Percentiles rank a stretch among this genome's conserved stretches.
Conservation (phyloP, 352 stramenopile genomes). For the Phytophthora chlamydospora region DNA sequence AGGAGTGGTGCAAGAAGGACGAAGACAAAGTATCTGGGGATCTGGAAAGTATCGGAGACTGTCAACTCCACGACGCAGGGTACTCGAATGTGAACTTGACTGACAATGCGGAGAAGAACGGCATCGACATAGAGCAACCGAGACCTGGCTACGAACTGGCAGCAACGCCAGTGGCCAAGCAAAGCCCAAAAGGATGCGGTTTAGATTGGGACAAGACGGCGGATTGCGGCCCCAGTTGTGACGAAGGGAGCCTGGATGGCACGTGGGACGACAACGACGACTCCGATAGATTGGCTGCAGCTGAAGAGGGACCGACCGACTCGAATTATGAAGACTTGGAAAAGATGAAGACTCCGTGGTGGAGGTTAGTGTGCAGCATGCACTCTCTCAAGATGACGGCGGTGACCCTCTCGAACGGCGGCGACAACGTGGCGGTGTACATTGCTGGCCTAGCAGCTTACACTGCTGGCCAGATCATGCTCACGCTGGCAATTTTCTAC, state of each 20-base stretch:
- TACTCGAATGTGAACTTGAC: too few relatives aligned
- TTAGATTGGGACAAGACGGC: too few relatives aligned
- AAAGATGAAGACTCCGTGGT: background rate
- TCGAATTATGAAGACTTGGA: background rate
- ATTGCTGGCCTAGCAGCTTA: constrained; percentile 2
- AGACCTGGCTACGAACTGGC: too few relatives aligned
- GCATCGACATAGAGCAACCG: too few relatives aligned
- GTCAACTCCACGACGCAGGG: too few relatives aligned
- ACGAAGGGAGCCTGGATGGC: background rate
- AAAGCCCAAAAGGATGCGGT: too few relatives aligned
- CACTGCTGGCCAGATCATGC: background rate
- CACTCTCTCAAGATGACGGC: constrained; percentile 5
- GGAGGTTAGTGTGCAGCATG: background rate
- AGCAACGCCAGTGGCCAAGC: too few relatives aligned
- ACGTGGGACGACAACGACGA: background rate
- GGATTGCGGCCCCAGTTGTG: background rate
- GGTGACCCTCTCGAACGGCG: constrained; percentile 9
- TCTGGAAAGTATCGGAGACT: too few relatives aligned
- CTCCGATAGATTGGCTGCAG: background rate
- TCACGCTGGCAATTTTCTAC: constrained; percentile 11
- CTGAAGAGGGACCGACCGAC: background rate
- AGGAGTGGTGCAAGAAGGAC: constrained; percentile 7
- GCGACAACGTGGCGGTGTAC: constrained; percentile 9
- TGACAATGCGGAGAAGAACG: too few relatives aligned
- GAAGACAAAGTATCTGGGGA: background rate